Evolutionary conservation across 805 yeast species (phyloP), one percentile per base, ranked within the genome.

Genomic region (Saturnispora serradocipensis): DNA sequence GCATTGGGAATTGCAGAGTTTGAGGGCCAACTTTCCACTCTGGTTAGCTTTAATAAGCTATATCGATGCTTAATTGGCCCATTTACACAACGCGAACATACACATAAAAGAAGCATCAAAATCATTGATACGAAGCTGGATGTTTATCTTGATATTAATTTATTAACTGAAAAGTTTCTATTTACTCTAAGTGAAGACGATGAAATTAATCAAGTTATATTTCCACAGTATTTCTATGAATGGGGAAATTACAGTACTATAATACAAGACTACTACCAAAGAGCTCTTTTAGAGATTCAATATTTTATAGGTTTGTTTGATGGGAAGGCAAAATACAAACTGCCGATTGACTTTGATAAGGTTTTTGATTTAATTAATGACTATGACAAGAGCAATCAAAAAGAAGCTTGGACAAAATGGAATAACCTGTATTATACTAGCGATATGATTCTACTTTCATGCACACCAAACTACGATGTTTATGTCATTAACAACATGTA

Each of bases 51-150:
- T 22, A 69, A 71, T 46, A 83, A 88, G 0, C 60, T 88, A 16
- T 73, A 76, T 57, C 80, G 78, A 54, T 83, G 85, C 8, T 67
- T 87, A 45, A 78, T 73, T 55, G 90, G 88, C 2, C 91, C 95
- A 0, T 64, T 88, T 22, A 62, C 70, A 8, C 63, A 74, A 24
- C 65, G 61, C 2, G 67, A 74, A 2, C 67, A 64, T 2, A 76
- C 73, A 5, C 77, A 75, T 10, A 66, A 72, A 3, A 82, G 78
- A 59, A 78, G 84, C 0, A 81, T 88, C 38, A 71, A 74, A 54
- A 64, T 78, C 3, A 63, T 67, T n/a, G 76, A 75, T 25, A 61
- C 64, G 2, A 80, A 77, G 55, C 69, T 85, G 3, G 45, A 47
- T 20, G 54, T 57, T 4, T 78, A 78, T 51, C 63, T 86, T 5